Evolutionary conservation across 208 protist species (phyloP).

Genomic region (Entamoeba dispar): DNA sequence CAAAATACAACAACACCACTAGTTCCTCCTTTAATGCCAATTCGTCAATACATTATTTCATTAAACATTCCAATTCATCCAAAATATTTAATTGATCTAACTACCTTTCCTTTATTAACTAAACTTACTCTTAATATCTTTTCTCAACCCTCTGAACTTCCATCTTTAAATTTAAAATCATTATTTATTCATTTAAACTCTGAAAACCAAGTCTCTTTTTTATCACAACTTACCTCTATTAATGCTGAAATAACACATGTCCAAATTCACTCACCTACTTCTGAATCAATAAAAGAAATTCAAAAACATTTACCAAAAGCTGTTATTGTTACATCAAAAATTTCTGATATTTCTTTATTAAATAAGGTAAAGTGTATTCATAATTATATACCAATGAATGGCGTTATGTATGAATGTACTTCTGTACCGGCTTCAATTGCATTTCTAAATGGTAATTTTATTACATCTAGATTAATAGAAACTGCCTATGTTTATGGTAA

Average conservation of each 20-base stretch:
- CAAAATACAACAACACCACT: background rate
- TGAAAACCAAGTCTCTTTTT: background rate
- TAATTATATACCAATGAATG: background rate
- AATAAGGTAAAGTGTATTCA: background rate
- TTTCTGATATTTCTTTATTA: background rate
- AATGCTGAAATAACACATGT: background rate
- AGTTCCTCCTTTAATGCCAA: background rate
- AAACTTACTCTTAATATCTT: background rate
- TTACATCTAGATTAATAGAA: background rate
- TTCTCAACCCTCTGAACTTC: background rate
- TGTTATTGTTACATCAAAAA: background rate
- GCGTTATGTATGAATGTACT: background rate
- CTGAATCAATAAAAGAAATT: background rate
- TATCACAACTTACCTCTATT: background rate
- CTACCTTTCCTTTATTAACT: background rate
- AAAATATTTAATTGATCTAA: background rate
- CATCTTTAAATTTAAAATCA: background rate
- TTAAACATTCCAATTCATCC: background rate
- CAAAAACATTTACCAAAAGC: background rate
- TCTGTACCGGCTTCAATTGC: background rate
- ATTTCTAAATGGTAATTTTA: background rate
- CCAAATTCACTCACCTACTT: background rate
- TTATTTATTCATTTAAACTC: background rate
- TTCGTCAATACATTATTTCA: background rate
- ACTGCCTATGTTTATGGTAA: background rate